Percentiles rank a stretch among this genome's conserved stretches.
Evolutionary conservation across 2,329 filamentous ascomycete species (phyloP).

Genomic region (Ophiosphaerella herpotricha): DNA sequence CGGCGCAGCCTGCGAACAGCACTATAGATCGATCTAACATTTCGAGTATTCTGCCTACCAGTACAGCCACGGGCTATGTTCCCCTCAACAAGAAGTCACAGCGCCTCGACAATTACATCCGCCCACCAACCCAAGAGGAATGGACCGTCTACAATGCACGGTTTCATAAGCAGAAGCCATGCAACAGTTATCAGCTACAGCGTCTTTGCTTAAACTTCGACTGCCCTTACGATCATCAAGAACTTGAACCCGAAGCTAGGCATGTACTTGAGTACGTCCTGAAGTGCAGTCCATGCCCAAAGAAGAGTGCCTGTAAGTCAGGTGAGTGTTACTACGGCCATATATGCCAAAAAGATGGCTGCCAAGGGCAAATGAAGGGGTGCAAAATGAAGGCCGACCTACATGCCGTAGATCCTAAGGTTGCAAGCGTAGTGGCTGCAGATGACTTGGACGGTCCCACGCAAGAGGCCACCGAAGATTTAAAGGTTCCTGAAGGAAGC

Average conservation of each 20-base stretch:
- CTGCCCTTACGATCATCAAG: conserved; percentile 54
- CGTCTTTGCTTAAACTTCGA: conserved; percentile 40
- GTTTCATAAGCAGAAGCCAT: conserved; percentile 49
- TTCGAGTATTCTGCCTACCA: conserved; percentile 20
- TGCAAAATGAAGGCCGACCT: conserved; percentile 32
- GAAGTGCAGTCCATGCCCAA: conserved; percentile 50
- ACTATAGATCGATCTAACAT: conserved; percentile 15
- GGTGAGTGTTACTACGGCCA: conserved; percentile 55
- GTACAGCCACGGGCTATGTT: conserved; percentile 36
- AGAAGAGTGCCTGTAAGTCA: conserved; percentile 49
- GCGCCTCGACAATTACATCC: conserved; percentile 53
- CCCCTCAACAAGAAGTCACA: conserved; percentile 54
- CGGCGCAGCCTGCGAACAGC: neutral
- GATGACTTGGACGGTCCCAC: neutral
- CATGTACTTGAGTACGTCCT: conserved; percentile 53
- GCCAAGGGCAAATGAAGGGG: conserved; percentile 20
- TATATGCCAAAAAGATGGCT: conserved; percentile 45
- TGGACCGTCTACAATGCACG: conserved; percentile 47
- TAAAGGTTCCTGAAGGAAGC: no score
- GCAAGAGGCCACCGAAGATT: neutral
- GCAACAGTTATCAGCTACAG: conserved; percentile 55
- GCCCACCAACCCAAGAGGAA: conserved; percentile 44
- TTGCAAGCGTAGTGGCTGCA: conserved; percentile 25
- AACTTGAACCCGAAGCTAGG: conserved; percentile 46
- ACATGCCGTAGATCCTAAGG: conserved; percentile 24